Evolutionary conservation across 2,329 filamentous ascomycete genomes (phyloP).

Genomic region (Penicillium sp.): DNA sequence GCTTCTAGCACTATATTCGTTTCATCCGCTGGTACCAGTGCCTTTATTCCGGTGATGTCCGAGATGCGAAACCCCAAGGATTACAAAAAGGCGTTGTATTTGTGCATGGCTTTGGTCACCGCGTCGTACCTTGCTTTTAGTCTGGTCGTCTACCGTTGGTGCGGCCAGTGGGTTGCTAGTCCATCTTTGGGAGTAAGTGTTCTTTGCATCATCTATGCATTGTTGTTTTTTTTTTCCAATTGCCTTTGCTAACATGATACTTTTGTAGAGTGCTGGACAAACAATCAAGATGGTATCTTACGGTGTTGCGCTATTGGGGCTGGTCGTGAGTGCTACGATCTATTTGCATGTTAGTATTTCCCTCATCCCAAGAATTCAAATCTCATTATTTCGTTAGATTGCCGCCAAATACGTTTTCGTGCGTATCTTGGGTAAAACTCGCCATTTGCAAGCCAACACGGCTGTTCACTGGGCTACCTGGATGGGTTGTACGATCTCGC

Average conservation of each 20-base stretch:
- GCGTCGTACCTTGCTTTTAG: constrained; percentile 58
- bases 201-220: neutral
- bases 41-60: constrained; percentile 63
- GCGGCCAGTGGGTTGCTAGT: constrained; percentile 62
- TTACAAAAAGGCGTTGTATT: constrained; percentile 59
- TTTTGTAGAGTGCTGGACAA: constrained; percentile 48
- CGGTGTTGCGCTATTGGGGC: constrained; percentile 57
- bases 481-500: constrained; percentile 47
- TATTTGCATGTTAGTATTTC: constrained; percentile 36
- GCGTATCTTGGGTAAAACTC: constrained; percentile 51
- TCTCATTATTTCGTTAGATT: constrained; percentile 33
- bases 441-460: constrained; percentile 53
- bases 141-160: constrained; percentile 61
- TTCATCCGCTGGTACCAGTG: constrained; percentile 57
- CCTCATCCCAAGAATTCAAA: no score
- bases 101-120: constrained; percentile 60
- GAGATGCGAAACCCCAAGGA: constrained; percentile 62
- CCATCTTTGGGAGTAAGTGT: constrained; percentile 52
- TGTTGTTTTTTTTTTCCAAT: neutral
- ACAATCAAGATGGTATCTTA: constrained; percentile 63
- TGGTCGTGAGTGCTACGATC: constrained; percentile 51
- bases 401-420: constrained; percentile 58
- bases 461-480: constrained; percentile 53
- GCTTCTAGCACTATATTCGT: constrained; percentile 60
- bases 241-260: constrained; percentile 30